Conservation (phyloP, 768 basidiomycete genomes). For the Suillus ampliporus region DNA sequence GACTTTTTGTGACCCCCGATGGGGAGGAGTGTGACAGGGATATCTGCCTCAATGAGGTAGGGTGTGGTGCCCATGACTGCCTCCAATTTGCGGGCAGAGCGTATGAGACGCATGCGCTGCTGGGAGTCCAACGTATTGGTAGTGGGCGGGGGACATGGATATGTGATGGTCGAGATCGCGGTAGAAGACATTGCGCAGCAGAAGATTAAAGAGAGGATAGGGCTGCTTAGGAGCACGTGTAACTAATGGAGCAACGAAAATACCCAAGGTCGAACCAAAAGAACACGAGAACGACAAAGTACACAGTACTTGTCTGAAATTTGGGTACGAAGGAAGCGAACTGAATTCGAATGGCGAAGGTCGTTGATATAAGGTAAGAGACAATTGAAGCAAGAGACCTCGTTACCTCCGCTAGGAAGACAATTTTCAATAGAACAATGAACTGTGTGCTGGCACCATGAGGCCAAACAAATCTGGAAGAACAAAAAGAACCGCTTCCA, state of each 20-base stretch:
- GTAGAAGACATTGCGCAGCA: constrained; percentile 26
- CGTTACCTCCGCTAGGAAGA: constrained; percentile 11
- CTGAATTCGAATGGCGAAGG: constrained; percentile 8
- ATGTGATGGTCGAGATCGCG: constrained; percentile 18
- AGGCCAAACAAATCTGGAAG: not conserved
- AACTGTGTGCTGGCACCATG: not conserved
- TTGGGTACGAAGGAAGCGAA: not conserved
- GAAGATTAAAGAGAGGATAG: not conserved
- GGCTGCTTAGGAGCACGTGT: not conserved
- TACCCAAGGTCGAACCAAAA: constrained; percentile 6
- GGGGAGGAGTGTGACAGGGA: constrained; percentile 27
- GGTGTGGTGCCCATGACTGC: constrained; percentile 44
- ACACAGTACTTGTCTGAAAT: constrained; percentile 19
- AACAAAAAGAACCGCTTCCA: not conserved
- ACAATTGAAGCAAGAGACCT: constrained; percentile 14
- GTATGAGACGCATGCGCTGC: constrained; percentile 42
- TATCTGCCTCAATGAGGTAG: constrained; percentile 35
- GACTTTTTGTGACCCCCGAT: constrained; percentile 20
- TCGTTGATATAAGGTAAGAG: constrained; percentile 16
- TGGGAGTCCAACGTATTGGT: constrained; percentile 36
- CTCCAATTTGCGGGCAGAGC: constrained; percentile 43
- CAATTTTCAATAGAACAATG: constrained; percentile 13
- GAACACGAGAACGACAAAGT: constrained; percentile 15
- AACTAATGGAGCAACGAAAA: not conserved
- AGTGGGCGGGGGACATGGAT: constrained; percentile 39